Conservation (phyloP, 441 rosid genomes). For the Gossypium laxum region DNA sequence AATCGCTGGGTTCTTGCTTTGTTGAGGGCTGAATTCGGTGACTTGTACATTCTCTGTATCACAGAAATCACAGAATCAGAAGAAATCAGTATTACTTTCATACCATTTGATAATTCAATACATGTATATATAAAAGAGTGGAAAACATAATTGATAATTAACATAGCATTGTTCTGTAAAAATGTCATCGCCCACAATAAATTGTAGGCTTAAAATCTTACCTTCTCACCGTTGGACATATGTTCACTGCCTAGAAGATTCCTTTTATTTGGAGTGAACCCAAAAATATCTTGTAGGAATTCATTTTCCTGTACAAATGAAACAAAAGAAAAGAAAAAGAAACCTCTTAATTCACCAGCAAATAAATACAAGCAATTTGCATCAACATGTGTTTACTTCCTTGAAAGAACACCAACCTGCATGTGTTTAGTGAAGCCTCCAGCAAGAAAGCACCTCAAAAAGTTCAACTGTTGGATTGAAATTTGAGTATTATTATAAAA, state of each 20-base stretch:
- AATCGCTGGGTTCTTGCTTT: constrained; percentile 78
- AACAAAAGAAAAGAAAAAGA: not conserved
- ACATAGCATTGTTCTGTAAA: not conserved
- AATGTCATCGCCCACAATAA: not conserved
- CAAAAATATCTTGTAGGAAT: constrained; percentile 65
- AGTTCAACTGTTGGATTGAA: constrained; percentile 52
- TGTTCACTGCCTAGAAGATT: constrained; percentile 27
- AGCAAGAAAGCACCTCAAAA: constrained; percentile 73
- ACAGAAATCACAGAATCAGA: not conserved
- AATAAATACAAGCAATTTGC: not conserved
- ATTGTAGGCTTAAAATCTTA: not conserved
- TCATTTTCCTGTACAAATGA: constrained; percentile 60
- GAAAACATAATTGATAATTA: not conserved
- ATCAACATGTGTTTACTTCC: not conserved
- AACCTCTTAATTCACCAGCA: not conserved
- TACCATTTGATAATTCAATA: not conserved
- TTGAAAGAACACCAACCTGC: constrained; percentile 51
- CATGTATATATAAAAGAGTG: not conserved
- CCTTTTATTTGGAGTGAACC: constrained; percentile 59
- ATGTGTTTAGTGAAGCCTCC: constrained; percentile 91
- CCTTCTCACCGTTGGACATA: constrained; percentile 42
- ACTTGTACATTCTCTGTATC: constrained; percentile 47
- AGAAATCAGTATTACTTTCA: constrained; percentile 3
- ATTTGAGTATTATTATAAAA: not conserved
- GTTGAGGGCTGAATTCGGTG: constrained; percentile 60